Base-by-base conservation (phyloP, 352 stramenopile genomes). In the Phytophthora pluvialis region DNA sequence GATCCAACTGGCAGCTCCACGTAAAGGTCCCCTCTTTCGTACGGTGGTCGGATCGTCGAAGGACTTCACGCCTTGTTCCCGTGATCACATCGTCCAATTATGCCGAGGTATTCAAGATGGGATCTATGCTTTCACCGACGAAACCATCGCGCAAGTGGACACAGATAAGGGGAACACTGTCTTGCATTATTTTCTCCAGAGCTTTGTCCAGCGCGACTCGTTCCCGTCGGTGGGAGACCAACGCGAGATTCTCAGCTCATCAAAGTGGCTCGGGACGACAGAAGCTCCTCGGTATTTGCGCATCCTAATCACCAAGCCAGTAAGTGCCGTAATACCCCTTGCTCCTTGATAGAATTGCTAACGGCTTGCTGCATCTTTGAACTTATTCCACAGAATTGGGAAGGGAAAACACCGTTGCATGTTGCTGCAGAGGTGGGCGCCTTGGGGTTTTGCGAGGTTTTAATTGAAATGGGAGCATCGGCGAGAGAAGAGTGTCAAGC, bases 391-490 rank as follows among this genome's bases (percentile, higher is more conserved):
- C 35, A 85, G 78, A 87, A 87, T 29, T 87, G 78, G 78, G 63
- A 77, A 56, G 78, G 78, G 3, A 73, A 81, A 50, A 83, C 78
- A 5, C 78, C 78, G n/a, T 47, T 87, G 21, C 78, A 87, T 50
- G 55, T 83, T 26, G 78, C 78, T 42, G 73, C 78, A 57, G 70
- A 81, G 57, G 48, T 79, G 1, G 78, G 78, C 4, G 78, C 78
- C 2, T 63, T 81, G 44, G 78, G 78, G 1, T 79, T 81, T 21
- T 83, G 70, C 29, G 50, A 79, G 26, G 70, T 68, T 16, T 40
- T 87, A 12, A 72, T 87, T 46, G 62, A 74, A 35, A 76, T 73
- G 33, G 78, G 78, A 33, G 78, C 78, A 8, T 47, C 63, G 4
- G 70, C 56, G 9, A 73, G 48, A 26, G 70, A 81, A 59, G 78